Percentiles rank a stretch among this genome's conserved stretches.
phyloP scores from a whole-genome alignment of 73 alveolate species.

The Tetrahymena malaccensis region DNA sequence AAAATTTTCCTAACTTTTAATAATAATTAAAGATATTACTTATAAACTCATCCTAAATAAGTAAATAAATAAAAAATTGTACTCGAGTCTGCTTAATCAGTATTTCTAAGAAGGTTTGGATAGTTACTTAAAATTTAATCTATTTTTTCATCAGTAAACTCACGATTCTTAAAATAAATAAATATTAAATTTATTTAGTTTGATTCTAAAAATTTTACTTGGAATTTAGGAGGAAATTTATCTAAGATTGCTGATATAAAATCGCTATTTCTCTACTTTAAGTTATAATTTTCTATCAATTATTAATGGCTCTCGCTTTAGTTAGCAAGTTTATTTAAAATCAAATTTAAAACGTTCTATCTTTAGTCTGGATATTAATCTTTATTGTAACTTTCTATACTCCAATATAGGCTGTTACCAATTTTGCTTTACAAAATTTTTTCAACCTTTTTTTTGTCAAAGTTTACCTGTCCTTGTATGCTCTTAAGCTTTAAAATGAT shows the following conservation, averaged over 20 bases:
- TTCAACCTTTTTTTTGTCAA: background rate
- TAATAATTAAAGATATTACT: too few relatives aligned
- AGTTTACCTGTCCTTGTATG: background rate
- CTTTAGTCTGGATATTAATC: background rate
- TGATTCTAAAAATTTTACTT: background rate
- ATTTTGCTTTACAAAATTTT: background rate
- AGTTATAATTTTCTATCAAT: background rate
- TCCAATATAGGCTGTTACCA: background rate
- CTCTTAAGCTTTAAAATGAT: background rate
- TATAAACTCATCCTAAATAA: too few relatives aligned
- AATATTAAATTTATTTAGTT: background rate
- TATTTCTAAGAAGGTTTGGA: background rate
- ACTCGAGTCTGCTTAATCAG: background rate
- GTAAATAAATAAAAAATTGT: background rate
- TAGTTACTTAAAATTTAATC: background rate
- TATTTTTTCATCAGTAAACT: background rate
- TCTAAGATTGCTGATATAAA: background rate
- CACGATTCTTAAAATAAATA: background rate
- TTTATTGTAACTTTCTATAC: background rate
- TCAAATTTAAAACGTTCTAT: background rate
- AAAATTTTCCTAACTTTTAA: background rate
- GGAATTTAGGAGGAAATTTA: background rate
- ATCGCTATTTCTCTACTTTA: background rate
- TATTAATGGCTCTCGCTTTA: background rate
- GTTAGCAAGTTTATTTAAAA: background rate